These are phyloP conservation scores for Xylaria sp. DNA, from an alignment of 2,329 filamentous ascomycete species.

Conservation along the genomic window DNA sequence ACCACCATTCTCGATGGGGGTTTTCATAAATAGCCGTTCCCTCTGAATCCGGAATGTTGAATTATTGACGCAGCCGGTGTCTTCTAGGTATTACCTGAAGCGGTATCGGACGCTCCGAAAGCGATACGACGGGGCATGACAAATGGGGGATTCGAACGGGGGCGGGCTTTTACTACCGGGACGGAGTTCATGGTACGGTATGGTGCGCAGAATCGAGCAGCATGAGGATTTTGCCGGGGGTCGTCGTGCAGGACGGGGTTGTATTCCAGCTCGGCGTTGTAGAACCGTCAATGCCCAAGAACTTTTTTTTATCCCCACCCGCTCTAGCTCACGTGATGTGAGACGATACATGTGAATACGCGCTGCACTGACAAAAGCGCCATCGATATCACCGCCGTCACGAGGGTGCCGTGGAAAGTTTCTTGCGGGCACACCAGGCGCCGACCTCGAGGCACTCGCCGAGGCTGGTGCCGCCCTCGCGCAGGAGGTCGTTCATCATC, in stretches of 20 bases:
- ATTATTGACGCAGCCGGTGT: conserved; percentile 21
- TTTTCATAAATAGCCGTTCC: conserved; percentile 3
- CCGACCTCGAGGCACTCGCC: conserved; percentile 87
- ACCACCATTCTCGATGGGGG: not conserved
- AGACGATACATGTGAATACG: conserved; percentile 3
- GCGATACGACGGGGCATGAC: conserved; percentile 64
- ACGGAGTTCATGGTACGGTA: conserved; percentile 1
- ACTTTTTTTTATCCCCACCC: no score
- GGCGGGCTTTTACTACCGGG: not conserved
- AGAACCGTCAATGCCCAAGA: not conserved
- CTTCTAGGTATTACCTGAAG: conserved; percentile 82
- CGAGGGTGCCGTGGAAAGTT: conserved; percentile 30
- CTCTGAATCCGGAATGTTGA: no score
- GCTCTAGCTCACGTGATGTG: no score
- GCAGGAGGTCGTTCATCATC: conserved; percentile 83
- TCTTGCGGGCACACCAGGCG: conserved; percentile 87
- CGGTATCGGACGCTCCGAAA: conserved; percentile 84
- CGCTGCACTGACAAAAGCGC: conserved; percentile 14
- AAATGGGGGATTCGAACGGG: not conserved
- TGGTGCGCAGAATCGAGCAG: no score
- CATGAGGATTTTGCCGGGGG: no score
- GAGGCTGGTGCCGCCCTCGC: conserved; percentile 75
- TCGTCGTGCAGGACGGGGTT: no score
- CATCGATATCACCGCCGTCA: not conserved
- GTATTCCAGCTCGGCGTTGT: not conserved